Percentiles rank a stretch among this genome's conserved stretches.
Conservation (phyloP, 768 basidiomycete genomes). For the Naganishia antarctica region DNA sequence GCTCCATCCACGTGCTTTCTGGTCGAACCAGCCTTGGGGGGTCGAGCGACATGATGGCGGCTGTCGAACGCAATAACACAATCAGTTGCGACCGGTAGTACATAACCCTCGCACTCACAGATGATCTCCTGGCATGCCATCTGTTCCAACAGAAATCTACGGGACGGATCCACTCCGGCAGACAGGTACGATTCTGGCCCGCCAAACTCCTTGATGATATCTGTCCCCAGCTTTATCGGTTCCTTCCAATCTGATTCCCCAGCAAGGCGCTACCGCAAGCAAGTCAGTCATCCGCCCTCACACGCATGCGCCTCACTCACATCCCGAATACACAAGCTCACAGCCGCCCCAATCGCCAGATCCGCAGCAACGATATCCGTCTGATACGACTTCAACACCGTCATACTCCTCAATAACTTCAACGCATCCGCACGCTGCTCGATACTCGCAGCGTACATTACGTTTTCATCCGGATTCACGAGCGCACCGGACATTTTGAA, state of each 20-base stretch:
- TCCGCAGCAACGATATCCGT: slow-evolving; percentile 24
- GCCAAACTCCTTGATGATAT: slow-evolving; percentile 21
- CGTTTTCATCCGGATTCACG: slow-evolving; percentile 21
- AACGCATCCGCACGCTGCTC: slow-evolving; percentile 25
- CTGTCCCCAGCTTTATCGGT: slow-evolving; percentile 24
- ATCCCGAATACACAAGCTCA: slow-evolving; percentile 32
- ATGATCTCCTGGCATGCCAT: slow-evolving; percentile 33
- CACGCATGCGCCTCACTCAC: slow-evolving; percentile 24
- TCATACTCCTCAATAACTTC: slow-evolving; percentile 17
- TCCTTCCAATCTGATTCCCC: slow-evolving; percentile 30
- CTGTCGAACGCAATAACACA: no score
- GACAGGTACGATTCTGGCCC: slow-evolving; percentile 30
- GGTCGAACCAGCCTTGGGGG: slow-evolving; percentile 1
- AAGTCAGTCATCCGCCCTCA: neutral
- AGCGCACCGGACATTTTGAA: slow-evolving; percentile 19
- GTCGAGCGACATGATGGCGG: slow-evolving; percentile 6
- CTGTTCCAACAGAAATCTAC: slow-evolving; percentile 35
- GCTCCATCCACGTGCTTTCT: slow-evolving; percentile 14
- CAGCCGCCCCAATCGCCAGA: slow-evolving; percentile 26
- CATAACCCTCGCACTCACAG: slow-evolving; percentile 26
- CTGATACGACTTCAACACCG: slow-evolving; percentile 14
- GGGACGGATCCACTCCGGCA: neutral
- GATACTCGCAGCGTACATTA: slow-evolving; percentile 27
- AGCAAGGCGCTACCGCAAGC: slow-evolving; percentile 24
- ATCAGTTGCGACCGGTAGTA: no score